Base-by-base conservation (phyloP, 1,284 basidiomycete species). In the Gastroboletus turbinatus region DNA sequence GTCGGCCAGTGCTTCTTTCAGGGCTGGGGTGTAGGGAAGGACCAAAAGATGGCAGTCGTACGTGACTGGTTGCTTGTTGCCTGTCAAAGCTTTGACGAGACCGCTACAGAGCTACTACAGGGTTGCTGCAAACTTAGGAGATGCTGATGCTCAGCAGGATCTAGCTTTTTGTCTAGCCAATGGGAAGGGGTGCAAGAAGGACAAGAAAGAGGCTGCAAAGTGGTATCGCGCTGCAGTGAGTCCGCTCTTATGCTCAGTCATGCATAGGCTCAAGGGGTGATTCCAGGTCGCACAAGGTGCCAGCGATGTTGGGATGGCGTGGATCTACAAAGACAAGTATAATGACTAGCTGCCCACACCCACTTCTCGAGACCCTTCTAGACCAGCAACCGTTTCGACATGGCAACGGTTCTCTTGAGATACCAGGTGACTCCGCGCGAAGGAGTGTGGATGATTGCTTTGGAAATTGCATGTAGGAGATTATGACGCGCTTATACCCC, bases 1-100 rank as follows among this genome's bases (percentile, higher is more conserved):
- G 89, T 96, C 7, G 94, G 91, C 2, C 91, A 94, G 70, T 94
- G 92, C 69, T 95, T 94, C 73, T 92, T 91, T 69, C 90, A 92
- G 59, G 94, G 94, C 1, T 96, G 94, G 92, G 94, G 93, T 6
- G 85, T 92, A 14, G 73, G 78, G 51, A 92, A 92, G 73, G 92
- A 96, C 72, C 88, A 88, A 74, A 88, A 86, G 76, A 92, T 92
- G 88, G 91, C 85, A 14, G 84, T 92, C 46, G 87, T 88, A 66
- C 53, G 87, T 83, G 11, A 40, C 52, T 17, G 50, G 23, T 30
- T 27, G 23, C 46, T 55, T 53, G 48, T 30, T 30, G 19, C n/a
- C 16, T 48, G 39, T n/a, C 21, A 13, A 53, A 30, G 25, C 40
- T 36, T 56, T 57, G 44, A 62, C 13, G 16, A 8, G 42, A 21